These are phyloP conservation scores for Vitis labrusca DNA, from an alignment of 164 flowering plant genomes.

Conservation along the genomic window DNA sequence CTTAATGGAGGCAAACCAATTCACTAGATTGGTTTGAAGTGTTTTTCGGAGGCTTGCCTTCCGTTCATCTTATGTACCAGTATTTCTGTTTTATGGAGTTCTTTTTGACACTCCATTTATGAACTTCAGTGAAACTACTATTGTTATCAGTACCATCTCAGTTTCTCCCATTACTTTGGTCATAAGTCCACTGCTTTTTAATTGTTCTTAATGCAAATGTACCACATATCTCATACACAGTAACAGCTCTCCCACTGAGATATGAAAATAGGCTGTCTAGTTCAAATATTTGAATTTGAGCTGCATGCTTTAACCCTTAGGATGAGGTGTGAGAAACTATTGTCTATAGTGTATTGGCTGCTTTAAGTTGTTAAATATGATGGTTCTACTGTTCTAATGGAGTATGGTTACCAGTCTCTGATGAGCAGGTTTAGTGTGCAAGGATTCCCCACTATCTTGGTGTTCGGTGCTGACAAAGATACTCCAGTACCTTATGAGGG, in stretches of 20 bases:
- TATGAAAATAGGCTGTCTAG: not conserved
- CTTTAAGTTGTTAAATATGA: not conserved
- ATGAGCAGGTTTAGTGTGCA: conserved; percentile 93
- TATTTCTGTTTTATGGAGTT: not conserved
- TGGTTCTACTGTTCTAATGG: conserved; percentile 26
- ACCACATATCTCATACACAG: not conserved
- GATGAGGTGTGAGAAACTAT: conserved; percentile 6
- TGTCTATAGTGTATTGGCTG: not conserved
- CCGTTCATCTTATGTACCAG: not conserved
- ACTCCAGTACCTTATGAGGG: conserved; percentile 85
- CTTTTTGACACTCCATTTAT: not conserved
- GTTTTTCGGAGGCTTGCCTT: not conserved
- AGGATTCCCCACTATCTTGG: conserved; percentile 95
- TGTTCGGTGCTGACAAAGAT: conserved; percentile 88
- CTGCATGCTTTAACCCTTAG: too few relatives aligned
- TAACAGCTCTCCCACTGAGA: not conserved
- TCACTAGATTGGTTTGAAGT: not conserved
- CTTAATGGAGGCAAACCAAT: too few relatives aligned
- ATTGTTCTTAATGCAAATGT: not conserved
- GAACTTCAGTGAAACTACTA: not conserved
- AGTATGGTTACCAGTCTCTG: conserved; percentile 60
- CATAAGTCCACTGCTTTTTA: not conserved
- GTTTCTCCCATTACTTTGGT: not conserved
- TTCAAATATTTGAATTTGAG: not conserved
- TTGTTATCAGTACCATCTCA: not conserved